Conservation (phyloP, 2,329 filamentous ascomycete genomes). For the Pseudogymnoascus sp. region DNA sequence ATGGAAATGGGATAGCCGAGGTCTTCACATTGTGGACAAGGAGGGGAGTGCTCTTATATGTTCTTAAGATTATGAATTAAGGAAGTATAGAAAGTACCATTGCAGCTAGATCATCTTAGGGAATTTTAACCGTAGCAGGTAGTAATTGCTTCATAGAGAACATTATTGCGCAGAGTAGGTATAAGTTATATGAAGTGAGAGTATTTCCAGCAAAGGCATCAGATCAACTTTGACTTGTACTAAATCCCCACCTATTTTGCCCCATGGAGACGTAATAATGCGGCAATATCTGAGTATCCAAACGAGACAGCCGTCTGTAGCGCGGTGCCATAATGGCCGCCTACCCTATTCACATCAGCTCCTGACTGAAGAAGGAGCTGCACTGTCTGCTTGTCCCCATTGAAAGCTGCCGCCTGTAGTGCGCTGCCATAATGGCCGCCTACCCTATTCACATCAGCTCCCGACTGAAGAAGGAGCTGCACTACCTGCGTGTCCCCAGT, state of each 20-base stretch:
- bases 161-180: not conserved
- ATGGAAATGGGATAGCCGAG: not conserved
- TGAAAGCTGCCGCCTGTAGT: not conserved
- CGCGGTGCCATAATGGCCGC: not conserved
- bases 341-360: slow-evolving; percentile 19
- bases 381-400: slow-evolving; percentile 12
- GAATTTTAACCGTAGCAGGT: not conserved
- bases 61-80: not conserved
- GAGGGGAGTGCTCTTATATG: slow-evolving; percentile 2
- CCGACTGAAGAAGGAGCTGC: slow-evolving; percentile 8
- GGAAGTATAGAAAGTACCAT: no score
- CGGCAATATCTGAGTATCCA: not conserved
- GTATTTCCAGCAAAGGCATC: not conserved
- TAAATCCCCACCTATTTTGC: not conserved
- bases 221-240: not conserved
- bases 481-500: slow-evolving; percentile 13
- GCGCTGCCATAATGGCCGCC: not conserved
- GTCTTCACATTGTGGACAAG: slow-evolving; percentile 11
- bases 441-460: slow-evolving; percentile 19
- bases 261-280: not conserved
- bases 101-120: not conserved
- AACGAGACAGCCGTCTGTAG: not conserved
- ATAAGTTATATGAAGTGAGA: not conserved
- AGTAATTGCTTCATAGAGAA: not conserved
- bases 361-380: slow-evolving; percentile 11